Conservation (phyloP, 257 asterid genomes). For the Schizonepeta tenuifolia region DNA sequence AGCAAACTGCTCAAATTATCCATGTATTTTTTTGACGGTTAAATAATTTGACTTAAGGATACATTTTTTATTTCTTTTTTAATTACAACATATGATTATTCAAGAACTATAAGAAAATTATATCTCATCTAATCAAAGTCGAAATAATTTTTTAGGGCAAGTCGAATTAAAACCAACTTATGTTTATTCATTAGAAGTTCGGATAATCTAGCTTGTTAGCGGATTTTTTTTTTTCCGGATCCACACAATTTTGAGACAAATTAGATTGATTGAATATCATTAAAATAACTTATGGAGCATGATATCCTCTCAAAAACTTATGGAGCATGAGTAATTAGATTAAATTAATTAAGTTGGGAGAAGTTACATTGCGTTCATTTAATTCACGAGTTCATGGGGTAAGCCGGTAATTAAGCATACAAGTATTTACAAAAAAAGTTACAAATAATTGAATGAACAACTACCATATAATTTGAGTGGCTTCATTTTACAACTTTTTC, state of each 20-base stretch:
- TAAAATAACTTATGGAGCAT: neutral
- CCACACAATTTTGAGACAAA: too few species aligned
- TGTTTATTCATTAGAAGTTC: too few species aligned
- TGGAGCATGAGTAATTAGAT: neutral
- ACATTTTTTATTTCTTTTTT: too few species aligned
- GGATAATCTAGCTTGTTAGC: too few species aligned
- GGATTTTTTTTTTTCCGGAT: too few species aligned
- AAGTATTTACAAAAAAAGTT: neutral
- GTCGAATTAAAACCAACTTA: too few species aligned
- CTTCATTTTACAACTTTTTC: constrained; percentile 4
- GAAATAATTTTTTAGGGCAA: too few species aligned
- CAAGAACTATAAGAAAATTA: too few species aligned
- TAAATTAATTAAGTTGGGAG: too few species aligned
- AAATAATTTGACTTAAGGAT: neutral
- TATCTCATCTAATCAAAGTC: neutral
- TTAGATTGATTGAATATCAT: too few species aligned
- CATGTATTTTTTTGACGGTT: neutral
- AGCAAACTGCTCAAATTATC: neutral
- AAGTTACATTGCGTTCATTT: neutral
- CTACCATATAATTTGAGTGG: neutral
- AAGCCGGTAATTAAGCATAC: neutral
- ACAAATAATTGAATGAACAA: constrained; percentile 24
- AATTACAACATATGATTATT: neutral
- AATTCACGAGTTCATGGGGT: too few species aligned
- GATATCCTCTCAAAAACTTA: too few species aligned